A percentile compares a stretch with the other conserved stretches of the same genome.
Conservation (phyloP, 208 protist genomes). For the Vickermania spadyakhi region DNA sequence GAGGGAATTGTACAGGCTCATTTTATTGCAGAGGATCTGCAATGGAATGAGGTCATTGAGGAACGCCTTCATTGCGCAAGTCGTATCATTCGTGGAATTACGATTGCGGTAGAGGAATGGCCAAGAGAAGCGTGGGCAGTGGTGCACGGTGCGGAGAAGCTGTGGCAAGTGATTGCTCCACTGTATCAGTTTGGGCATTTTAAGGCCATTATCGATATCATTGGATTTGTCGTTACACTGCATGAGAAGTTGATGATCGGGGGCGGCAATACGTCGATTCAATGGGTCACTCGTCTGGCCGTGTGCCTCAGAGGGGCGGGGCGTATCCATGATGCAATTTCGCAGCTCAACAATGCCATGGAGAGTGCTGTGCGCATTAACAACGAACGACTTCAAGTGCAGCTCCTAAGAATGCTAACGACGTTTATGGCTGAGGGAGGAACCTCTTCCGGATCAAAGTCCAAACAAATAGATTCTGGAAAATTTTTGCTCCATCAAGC, state of each 20-base stretch:
- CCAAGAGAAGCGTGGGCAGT: conserved; percentile 40
- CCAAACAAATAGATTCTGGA: conserved; percentile 10
- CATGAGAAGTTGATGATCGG: conserved; percentile 63
- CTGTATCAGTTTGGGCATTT: conserved; percentile 37
- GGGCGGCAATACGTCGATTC: conserved; percentile 46
- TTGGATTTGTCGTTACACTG: conserved; percentile 47
- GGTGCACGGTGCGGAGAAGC: conserved; percentile 30
- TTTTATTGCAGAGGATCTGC: conserved; percentile 17
- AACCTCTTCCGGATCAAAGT: conserved; percentile 5
- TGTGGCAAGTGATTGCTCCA: conserved; percentile 44
- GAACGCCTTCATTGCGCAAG: conserved; percentile 32
- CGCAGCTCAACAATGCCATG: conserved; percentile 25
- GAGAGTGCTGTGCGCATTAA: conserved; percentile 34
- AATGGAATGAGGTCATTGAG: conserved; percentile 29
- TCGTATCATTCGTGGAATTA: conserved; percentile 45
- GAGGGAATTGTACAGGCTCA: conserved; percentile 42
- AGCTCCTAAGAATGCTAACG: conserved; percentile 46
- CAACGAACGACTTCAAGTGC: conserved; percentile 60
- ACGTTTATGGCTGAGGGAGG: conserved; percentile 10
- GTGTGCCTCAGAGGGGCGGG: conserved; percentile 46
- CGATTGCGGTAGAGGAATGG: conserved; percentile 54
- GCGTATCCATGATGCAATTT: conserved; percentile 28
- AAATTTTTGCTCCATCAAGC: conserved; percentile 2
- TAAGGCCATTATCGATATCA: conserved; percentile 40
- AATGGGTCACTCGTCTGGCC: conserved; percentile 66